Conservation (phyloP, 2,329 filamentous ascomycete species). For the Xylaria sp. region DNA sequence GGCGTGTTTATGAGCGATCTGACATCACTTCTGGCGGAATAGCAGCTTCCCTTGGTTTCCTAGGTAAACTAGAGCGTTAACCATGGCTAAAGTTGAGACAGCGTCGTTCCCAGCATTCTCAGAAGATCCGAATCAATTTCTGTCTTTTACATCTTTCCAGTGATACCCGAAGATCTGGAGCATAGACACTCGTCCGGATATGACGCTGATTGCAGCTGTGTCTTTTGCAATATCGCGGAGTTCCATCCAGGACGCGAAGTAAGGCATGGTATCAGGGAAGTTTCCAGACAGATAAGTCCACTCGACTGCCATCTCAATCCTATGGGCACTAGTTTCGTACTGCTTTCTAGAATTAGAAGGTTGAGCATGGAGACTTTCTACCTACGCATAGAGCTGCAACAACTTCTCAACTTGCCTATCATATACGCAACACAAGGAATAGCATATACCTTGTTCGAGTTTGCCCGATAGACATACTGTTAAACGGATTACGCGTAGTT, state of each 20-base stretch:
- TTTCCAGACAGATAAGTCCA: conserved; percentile 21
- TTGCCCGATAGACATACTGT: neutral
- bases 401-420: neutral
- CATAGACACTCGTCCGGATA: conserved; percentile 12
- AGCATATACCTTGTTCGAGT: neutral
- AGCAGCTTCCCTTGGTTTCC: conserved; percentile 19
- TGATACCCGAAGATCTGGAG: conserved; percentile 16
- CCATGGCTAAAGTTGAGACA: conserved; percentile 16
- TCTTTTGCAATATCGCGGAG: conserved; percentile 28
- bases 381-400: neutral
- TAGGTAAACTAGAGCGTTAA: neutral
- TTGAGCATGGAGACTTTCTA: neutral
- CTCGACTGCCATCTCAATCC: conserved; percentile 27
- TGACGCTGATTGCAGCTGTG: conserved; percentile 3
- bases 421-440: neutral
- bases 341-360: neutral
- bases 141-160: conserved; percentile 18
- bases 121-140: conserved; percentile 5
- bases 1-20: conserved; percentile 1
- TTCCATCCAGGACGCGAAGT: conserved; percentile 26
- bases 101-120: conserved; percentile 17
- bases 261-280: conserved; percentile 12
- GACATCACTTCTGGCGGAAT: conserved; percentile 13
- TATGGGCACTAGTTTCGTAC: conserved; percentile 14
- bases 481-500: neutral